phyloP scores from a whole-genome alignment of 2,329 filamentous ascomycete species.

The Talaromyces marneffei region DNA sequence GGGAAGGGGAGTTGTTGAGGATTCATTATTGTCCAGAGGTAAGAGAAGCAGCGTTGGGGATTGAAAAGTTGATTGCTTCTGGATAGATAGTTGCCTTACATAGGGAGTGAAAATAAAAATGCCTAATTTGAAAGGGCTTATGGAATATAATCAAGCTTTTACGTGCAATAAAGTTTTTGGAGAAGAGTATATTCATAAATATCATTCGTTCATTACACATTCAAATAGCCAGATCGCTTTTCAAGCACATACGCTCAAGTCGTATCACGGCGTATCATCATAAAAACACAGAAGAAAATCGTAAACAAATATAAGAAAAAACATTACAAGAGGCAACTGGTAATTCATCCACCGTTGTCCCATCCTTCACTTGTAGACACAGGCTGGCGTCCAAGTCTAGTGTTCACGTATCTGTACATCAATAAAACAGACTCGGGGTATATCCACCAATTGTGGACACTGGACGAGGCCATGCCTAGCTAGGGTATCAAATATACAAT shows the following conservation, averaged over 20 bases:
- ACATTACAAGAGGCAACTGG: not conserved
- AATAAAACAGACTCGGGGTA: slow-evolving; percentile 8
- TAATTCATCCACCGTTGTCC: not conserved
- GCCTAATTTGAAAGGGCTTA: not conserved
- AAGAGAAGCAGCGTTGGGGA: slow-evolving; percentile 62
- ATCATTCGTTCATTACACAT: slow-evolving; percentile 15
- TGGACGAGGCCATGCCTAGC: not conserved
- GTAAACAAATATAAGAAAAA: slow-evolving; percentile 11
- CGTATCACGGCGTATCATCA: slow-evolving; percentile 6
- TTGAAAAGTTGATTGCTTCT: slow-evolving; percentile 53
- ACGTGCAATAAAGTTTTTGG: not conserved
- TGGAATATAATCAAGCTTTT: not conserved
- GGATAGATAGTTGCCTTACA: not conserved
- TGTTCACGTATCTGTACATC: not conserved
- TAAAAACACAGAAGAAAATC: slow-evolving; percentile 13
- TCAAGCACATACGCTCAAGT: slow-evolving; percentile 10
- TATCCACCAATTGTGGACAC: slow-evolving; percentile 2
- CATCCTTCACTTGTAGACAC: slow-evolving; percentile 2
- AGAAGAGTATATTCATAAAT: slow-evolving; percentile 8
- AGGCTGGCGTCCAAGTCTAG: not conserved
- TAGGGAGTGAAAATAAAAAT: not conserved
- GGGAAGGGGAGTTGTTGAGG: slow-evolving; percentile 85
- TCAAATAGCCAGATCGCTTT: not conserved
- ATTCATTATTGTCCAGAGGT: slow-evolving; percentile 84
- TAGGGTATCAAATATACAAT: slow-evolving; percentile 9